These are phyloP conservation scores for Tricholomella constricta DNA, from an alignment of 768 basidiomycete species.

Conservation along the genomic window DNA sequence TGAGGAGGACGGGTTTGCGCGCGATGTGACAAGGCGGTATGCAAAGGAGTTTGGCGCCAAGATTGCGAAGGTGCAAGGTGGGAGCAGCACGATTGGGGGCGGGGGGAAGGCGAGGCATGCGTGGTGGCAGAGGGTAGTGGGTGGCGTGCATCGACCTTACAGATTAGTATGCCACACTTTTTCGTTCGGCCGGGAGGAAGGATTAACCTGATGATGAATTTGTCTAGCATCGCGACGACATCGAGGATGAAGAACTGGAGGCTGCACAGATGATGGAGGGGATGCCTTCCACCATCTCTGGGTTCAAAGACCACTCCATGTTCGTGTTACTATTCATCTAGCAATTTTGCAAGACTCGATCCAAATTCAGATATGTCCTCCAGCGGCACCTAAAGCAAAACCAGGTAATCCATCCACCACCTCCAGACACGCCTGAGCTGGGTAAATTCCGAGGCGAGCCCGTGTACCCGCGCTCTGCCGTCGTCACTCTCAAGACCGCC, in stretches of 20 bases:
- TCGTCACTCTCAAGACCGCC: conserved; percentile 84
- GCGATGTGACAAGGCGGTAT: conserved; percentile 92
- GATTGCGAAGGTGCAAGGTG: conserved; percentile 76
- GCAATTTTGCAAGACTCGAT: neutral
- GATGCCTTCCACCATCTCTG: conserved; percentile 88
- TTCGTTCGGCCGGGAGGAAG: neutral
- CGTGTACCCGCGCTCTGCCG: conserved; percentile 84
- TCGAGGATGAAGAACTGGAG: conserved; percentile 89
- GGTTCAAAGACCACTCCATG: conserved; percentile 97
- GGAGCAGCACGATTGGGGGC: conserved; percentile 41
- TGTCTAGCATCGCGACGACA: conserved; percentile 82
- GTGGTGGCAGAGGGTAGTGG: conserved; percentile 85
- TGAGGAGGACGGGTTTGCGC: conserved; percentile 91
- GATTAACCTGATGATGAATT: conserved; percentile 15
- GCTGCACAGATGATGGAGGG: conserved; percentile 78
- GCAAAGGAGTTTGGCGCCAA: conserved; percentile 79
- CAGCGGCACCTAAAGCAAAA: conserved; percentile 85
- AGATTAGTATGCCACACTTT: conserved; percentile 61
- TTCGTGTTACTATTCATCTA: conserved; percentile 38
- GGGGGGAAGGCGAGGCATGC: conserved; percentile 66
- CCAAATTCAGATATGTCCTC: conserved; percentile 68
- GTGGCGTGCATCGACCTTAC: conserved; percentile 71
- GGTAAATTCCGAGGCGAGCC: conserved; percentile 93
- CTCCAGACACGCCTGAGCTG: conserved; percentile 63
- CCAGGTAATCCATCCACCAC: conserved; percentile 79